Evolutionary conservation across 768 basidiomycete genomes (phyloP), one percentile per base, ranked within the genome.

Genomic region (Grammothele lineata): DNA sequence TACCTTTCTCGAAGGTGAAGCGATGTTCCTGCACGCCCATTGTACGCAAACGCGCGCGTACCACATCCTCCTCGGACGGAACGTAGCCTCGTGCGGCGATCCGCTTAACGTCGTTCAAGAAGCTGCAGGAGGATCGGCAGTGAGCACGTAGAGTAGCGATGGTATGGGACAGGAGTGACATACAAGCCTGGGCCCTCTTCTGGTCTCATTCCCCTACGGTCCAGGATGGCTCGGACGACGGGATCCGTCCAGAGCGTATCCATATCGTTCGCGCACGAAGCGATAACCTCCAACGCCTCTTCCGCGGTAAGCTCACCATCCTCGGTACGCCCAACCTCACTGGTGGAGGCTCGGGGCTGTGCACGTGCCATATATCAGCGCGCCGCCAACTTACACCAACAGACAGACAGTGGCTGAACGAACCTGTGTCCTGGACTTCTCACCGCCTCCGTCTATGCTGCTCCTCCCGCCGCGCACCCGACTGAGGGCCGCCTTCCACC

Each of bases 181-280:
- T 61, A 85, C 85, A 87, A 89, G 44, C 87, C 81, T 37, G 88
- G 76, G 11, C 76, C 68, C 54, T 88, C 82, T 62, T 89, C 85
- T 41, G 88, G 63, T 52, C 76, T 69, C 30, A 56, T 45, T 2
- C 45, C 48, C 23, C 76, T 71, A 37, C 75, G 63, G 45, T 57
- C 63, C 45, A 88, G 61, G 60, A 81, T 72, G 55, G 83, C 77
- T 49, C 72, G 73, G 4, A 87, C 75, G 7, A 74, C 68, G 12
- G 73, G 51, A 56, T 90, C 85, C 39, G 76, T 73, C 85, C 85
- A 86, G 7, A 87, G 66, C 11, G 67, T 67, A 47, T 76, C 76
- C 58, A 87, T 85, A 53, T 85, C 83, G 3, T 81, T 78, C 26
- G 70, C 70, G 60, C 79, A 84, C 2, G 70, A 71, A 3, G 74